A percentile compares a stretch with the other conserved stretches of the same genome.
phyloP scores from a whole-genome alignment of 164 flowering plant species.

The Chimonanthus praecox region DNA sequence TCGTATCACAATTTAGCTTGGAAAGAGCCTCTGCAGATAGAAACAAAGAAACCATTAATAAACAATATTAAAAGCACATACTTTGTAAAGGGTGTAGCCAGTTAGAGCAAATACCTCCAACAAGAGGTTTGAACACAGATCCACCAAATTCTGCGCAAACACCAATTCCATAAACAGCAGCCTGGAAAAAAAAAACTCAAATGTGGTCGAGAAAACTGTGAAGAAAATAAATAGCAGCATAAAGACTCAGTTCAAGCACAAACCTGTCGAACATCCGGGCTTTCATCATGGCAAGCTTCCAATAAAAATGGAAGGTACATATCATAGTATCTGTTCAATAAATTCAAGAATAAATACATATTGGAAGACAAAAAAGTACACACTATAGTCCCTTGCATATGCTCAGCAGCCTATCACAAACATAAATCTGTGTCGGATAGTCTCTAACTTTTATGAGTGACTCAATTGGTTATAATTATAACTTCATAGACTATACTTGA shows the following conservation, averaged over 20 bases:
- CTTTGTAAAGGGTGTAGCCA: neutral
- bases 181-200: constrained; percentile 39
- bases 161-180: constrained; percentile 98
- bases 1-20: constrained; percentile 58
- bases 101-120: constrained; percentile 56
- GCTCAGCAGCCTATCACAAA: too few species aligned
- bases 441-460: too few species aligned
- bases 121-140: constrained; percentile 74
- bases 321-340: constrained; percentile 48
- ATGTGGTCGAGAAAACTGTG: neutral
- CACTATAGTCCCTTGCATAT: too few species aligned
- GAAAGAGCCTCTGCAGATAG: constrained; percentile 82
- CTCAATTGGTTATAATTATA: too few species aligned
- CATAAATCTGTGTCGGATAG: too few species aligned
- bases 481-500: too few species aligned
- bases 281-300: constrained; percentile 65
- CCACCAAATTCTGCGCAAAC: constrained; percentile 98
- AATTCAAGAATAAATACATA: neutral
- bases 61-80: neutral
- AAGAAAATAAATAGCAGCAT: neutral
- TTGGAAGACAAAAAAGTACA: neutral
- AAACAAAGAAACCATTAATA: neutral
- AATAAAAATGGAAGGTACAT: constrained; percentile 52
- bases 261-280: constrained; percentile 63
- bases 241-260: neutral